phyloP scores from a whole-genome alignment of 2,329 filamentous ascomycete species.

The Aspergillus sp. region DNA sequence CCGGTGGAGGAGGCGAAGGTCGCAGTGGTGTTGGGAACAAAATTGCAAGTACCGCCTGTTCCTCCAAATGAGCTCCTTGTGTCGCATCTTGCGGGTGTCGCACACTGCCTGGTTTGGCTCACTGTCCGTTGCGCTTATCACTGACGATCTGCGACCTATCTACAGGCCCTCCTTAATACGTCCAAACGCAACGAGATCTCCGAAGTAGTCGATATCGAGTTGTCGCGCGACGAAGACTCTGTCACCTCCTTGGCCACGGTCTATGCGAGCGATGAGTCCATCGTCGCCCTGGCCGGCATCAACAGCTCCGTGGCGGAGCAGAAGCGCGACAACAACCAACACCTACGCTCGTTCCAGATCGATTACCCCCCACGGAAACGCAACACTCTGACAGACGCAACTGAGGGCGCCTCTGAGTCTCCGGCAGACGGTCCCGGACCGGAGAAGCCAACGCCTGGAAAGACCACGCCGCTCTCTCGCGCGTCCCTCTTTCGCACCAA shows the following conservation, averaged over 20 bases:
- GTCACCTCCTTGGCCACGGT: constrained; percentile 78
- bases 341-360: constrained; percentile 75
- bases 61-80: background rate
- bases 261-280: constrained; percentile 52
- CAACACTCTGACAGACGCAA: constrained; percentile 9
- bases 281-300: constrained; percentile 70
- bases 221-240: constrained; percentile 83
- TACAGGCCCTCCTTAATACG: constrained; percentile 70
- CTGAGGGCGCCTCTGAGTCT: constrained; percentile 6
- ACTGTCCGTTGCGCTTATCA: no score
- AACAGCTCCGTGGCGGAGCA: constrained; percentile 76
- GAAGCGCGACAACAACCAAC: constrained; percentile 74
- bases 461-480: constrained; percentile 50
- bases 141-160: background rate
- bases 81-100: constrained; percentile 1
- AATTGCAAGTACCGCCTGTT: constrained; percentile 60
- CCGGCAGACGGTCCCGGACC: background rate
- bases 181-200: constrained; percentile 63
- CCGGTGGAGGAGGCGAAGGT: constrained; percentile 81
- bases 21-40: constrained; percentile 82
- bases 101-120: background rate
- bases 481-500: constrained; percentile 50
- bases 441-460: constrained; percentile 26
- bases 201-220: constrained; percentile 68
- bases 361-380: constrained; percentile 51